phyloP scores from a whole-genome alignment of 2,329 filamentous ascomycete species.

The Mycogone perniciosa region DNA sequence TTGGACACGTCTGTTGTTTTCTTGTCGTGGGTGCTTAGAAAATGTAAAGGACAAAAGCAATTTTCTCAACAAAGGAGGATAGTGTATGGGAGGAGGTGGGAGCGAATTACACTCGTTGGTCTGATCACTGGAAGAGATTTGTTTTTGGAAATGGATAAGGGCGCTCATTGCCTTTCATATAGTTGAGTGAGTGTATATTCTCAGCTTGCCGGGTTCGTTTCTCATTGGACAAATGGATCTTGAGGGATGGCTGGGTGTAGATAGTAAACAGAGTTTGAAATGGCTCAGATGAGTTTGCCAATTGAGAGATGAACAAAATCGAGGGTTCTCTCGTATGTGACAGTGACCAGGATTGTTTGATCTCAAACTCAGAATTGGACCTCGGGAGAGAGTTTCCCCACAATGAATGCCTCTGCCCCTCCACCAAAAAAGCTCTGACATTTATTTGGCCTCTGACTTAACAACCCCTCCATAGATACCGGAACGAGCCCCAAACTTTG shows the following conservation, averaged over 20 bases:
- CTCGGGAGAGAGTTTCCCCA: not conserved
- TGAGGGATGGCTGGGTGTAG: not conserved
- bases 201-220: not conserved
- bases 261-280: constrained; percentile 3
- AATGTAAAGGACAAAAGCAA: no score
- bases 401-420: not conserved
- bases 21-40: no score
- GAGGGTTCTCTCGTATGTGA: not conserved
- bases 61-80: no score
- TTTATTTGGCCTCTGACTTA: not conserved
- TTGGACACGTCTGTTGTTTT: not conserved
- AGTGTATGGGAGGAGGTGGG: no score
- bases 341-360: not conserved
- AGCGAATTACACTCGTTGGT: no score
- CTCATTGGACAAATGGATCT: not conserved
- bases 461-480: not conserved
- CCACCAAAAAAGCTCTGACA: not conserved
- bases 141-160: no score
- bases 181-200: not conserved
- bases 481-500: not conserved
- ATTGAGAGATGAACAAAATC: not conserved
- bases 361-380: not conserved
- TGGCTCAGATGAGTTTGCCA: not conserved
- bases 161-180: no score
- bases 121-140: no score